Percentiles rank a stretch among this genome's conserved stretches.
These are phyloP conservation scores for Penicillium subrubescens DNA, from an alignment of 495 filamentous ascomycete species.

Conservation along the genomic window DNA sequence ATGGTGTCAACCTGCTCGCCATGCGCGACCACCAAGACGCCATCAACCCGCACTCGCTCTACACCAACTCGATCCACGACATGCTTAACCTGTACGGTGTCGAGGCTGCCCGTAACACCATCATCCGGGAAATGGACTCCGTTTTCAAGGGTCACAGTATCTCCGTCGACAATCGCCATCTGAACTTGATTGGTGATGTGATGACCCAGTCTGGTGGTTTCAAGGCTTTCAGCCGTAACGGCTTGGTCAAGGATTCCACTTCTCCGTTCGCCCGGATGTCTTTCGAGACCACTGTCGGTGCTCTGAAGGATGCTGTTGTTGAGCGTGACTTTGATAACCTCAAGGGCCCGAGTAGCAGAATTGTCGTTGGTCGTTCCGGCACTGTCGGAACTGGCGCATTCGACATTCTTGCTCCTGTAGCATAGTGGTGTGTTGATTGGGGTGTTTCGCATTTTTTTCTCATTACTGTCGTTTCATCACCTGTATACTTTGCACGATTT, in stretches of 20 bases:
- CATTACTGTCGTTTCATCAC: slow-evolving; percentile 10
- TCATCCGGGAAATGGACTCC: slow-evolving; percentile 81
- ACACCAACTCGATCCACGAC: slow-evolving; percentile 89
- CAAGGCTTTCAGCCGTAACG: slow-evolving; percentile 87
- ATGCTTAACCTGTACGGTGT: slow-evolving; percentile 88
- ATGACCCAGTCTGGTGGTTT: slow-evolving; percentile 92
- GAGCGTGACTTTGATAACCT: slow-evolving; percentile 90
- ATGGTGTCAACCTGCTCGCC: slow-evolving; percentile 84
- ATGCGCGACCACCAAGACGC: slow-evolving; percentile 86
- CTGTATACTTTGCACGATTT: slow-evolving; percentile 27
- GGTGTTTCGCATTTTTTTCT: slow-evolving; percentile 20
- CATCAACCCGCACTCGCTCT: slow-evolving; percentile 83
- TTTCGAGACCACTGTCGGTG: slow-evolving; percentile 94
- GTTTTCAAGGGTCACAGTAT: slow-evolving; percentile 95
- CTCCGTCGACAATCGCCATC: slow-evolving; percentile 85
- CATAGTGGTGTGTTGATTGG: slow-evolving; percentile 34
- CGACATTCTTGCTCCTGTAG: slow-evolving; percentile 76
- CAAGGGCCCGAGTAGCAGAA: slow-evolving; percentile 78
- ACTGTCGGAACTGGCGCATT: slow-evolving; percentile 88
- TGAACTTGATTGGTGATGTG: slow-evolving; percentile 94
- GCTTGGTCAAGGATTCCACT: slow-evolving; percentile 72
- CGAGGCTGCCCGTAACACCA: slow-evolving; percentile 83
- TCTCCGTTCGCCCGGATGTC: slow-evolving; percentile 97
- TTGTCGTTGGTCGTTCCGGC: slow-evolving; percentile 82
- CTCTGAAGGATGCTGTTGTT: slow-evolving; percentile 86